Base-by-base conservation (phyloP, 495 filamentous ascomycete species). In the Aspergillus nanangensis region DNA sequence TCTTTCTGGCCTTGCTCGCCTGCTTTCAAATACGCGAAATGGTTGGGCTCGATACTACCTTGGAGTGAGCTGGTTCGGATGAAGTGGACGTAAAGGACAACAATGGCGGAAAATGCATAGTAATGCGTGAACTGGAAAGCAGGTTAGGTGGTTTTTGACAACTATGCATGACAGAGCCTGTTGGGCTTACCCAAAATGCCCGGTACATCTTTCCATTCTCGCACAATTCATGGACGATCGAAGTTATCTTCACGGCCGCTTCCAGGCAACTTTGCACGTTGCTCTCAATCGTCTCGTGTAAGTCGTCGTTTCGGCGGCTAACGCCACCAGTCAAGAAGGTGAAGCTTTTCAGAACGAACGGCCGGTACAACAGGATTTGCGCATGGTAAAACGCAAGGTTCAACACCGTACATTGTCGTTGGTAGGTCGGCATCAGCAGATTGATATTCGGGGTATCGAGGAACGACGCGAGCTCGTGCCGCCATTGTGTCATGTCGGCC, bases 331-430 rank as follows among this genome's bases (percentile, higher is more conserved):
- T 47, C 10, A 49, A 23, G 15, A 18, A 21, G 4, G 44, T 49
- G 8, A 56, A 46, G 36, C 54, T 44, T 44, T 47, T 52, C 2
- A 57, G 49, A n/a, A 61, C 29, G 31, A 61, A 61, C 1, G 58
- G 58, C 25, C 58, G 47, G 18, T 61, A 58, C 0, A 61, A 47
- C 21, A 61, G 35, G 10, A 61, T 54, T 22, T 57, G 41, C 5
- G 58, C 50, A 38, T 61, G 59, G 15, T 47, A 52, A 33, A 58
- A 62, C 5, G 59, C 59, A 11, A 62, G 44, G 38, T 57, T 55
- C 18, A 62, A 41, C 10, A 62, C 59, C 7, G 48, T 62, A 21
- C 55, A 57, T 38, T 62, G 59, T 5, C 59, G 43, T 47, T 62
- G 59, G 29, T 58, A 62, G 4, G 49, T 55, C 8, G 55, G 20